Conservation (phyloP, 129 eudicot genomes). For the Apium graveolens region DNA sequence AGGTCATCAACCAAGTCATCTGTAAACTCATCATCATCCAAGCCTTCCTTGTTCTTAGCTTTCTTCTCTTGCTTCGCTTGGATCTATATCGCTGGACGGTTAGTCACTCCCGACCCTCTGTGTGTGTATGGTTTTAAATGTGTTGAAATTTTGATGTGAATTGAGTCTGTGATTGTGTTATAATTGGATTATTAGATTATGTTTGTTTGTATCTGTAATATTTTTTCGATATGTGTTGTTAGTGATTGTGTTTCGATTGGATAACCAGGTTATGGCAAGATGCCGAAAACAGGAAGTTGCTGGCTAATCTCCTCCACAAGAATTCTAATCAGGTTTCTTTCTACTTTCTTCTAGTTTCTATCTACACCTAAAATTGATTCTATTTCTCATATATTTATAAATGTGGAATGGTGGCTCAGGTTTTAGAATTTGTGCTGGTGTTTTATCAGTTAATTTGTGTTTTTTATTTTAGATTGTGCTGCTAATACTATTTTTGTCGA, state of each 20-base stretch:
- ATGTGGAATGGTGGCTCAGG: background rate
- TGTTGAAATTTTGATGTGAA: background rate
- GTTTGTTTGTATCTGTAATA: background rate
- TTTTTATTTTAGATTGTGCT: too few species aligned
- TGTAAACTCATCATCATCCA: constrained; percentile 23
- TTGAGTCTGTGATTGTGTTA: background rate
- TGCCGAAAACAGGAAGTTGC: constrained; percentile 65
- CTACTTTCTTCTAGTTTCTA: too few species aligned
- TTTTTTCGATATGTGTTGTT: background rate
- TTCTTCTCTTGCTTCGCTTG: constrained; percentile 78
- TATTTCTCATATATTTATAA: too few species aligned
- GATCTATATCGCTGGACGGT: constrained; percentile 88
- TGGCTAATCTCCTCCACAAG: constrained; percentile 38
- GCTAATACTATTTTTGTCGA: too few species aligned
- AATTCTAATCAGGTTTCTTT: constrained; percentile 46
- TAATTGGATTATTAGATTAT: background rate
- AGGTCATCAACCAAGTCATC: constrained; percentile 40
- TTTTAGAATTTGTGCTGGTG: background rate
- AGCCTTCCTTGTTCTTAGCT: constrained; percentile 45
- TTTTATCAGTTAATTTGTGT: too few species aligned
- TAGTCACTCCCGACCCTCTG: constrained; percentile 7
- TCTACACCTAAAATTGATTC: too few species aligned
- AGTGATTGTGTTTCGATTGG: background rate
- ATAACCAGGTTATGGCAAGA: constrained; percentile 77
- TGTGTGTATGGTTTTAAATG: background rate